A percentile compares a stretch with the other conserved stretches of the same genome.
These are phyloP conservation scores for Pestalotiopsis sp. DNA, from an alignment of 2,329 filamentous ascomycete genomes.

Conservation along the genomic window DNA sequence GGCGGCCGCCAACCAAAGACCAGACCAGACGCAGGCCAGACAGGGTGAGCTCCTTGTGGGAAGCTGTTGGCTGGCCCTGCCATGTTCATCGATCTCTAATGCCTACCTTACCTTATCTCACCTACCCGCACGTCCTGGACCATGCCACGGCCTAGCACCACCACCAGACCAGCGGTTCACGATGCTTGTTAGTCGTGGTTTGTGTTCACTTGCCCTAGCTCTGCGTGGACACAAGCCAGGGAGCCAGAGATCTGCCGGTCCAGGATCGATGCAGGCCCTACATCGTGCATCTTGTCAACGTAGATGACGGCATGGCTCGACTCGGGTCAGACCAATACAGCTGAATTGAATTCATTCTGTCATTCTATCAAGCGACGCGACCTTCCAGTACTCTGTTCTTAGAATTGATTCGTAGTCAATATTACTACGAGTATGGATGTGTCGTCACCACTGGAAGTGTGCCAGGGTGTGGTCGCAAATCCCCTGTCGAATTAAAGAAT, in stretches of 20 bases:
- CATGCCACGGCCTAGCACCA: neutral
- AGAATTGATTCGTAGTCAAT: too few species aligned
- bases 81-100: neutral
- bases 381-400: too few species aligned
- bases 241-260: slow-evolving; percentile 12
- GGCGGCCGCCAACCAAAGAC: neutral
- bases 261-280: slow-evolving; percentile 12
- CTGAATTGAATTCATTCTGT: neutral
- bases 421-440: neutral
- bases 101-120: neutral
- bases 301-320: neutral
- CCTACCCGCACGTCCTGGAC: neutral
- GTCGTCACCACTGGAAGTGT: neutral
- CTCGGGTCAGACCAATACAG: neutral
- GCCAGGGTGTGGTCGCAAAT: neutral
- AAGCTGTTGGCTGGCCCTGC: neutral
- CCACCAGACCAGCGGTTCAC: slow-evolving; percentile 5
- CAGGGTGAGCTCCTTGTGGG: slow-evolving; percentile 6
- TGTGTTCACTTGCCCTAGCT: neutral
- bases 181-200: slow-evolving; percentile 2
- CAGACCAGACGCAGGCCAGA: neutral
- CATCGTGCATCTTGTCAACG: neutral
- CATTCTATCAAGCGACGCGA: neutral
- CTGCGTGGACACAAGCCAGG: slow-evolving; percentile 4
- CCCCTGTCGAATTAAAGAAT: neutral